Evolutionary conservation across 2,329 filamentous ascomycete species (phyloP), one percentile per base, ranked within the genome.

Genomic region (Colletotrichum echinochloae): DNA sequence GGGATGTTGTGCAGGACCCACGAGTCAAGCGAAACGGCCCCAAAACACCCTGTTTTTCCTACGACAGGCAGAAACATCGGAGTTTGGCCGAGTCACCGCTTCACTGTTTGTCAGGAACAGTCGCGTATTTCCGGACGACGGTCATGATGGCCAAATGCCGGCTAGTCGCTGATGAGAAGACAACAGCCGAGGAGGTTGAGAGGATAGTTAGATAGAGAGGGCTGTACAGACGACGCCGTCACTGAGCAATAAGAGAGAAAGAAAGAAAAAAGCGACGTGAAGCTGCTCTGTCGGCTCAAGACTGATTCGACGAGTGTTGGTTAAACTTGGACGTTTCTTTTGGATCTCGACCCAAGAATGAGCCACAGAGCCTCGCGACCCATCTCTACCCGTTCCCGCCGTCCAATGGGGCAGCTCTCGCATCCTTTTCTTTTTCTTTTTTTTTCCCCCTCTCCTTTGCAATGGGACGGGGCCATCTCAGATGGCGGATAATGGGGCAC

Each of bases 1-100:
- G 52, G 65, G 73, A 78, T 79, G 78, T 75, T 79, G 75, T 78
- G 76, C 77, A 79, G 77, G 73, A 78, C 75, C 77, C 77, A 77
- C 76, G 78, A 79, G 78, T 79, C 78, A 79, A 79, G 77, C 76
- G 73, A 78, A 71, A 71, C 69, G 54, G 65, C 69, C 54, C 65
- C 69, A 71, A 71, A 71, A 71, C 69, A 70, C 26, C 16, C 44
- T n/a, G n/a, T 51, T 39, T 71, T 62, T 35, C 18, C 4, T 12
- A 46, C n/a, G n/a, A 23, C 59, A 33, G 48, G 30, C 59, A 55
- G 64, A 37, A 51, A 64, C 11, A 46, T 65, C 69, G 65, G 65
- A 70, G 59, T 71, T 71, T 71, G 69, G 57, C 69, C 69, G 69
- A 68, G 59, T 65, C 65, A 60, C 65, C 60, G 68, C 65, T 60